These are phyloP conservation scores for Colletotrichum plurivorum DNA, from an alignment of 2,329 filamentous ascomycete species.

Conservation along the genomic window DNA sequence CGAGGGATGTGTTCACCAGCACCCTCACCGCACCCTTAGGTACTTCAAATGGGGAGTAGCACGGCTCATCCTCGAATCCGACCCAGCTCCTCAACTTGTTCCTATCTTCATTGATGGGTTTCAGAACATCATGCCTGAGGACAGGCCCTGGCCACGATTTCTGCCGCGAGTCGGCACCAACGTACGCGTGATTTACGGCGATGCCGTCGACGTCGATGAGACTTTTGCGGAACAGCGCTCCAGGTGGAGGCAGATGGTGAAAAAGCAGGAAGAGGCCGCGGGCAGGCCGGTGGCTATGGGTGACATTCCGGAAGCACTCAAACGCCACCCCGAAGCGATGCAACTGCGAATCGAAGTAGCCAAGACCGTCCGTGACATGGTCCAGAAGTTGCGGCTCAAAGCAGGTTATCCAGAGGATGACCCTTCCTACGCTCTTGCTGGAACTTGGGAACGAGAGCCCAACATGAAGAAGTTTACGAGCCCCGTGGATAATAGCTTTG, in stretches of 20 bases:
- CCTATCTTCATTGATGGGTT: conserved; percentile 96
- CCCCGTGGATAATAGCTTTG: conserved; percentile 66
- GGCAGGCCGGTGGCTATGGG: conserved; percentile 53
- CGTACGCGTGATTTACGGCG: conserved; percentile 83
- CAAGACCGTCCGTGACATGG: conserved; percentile 80
- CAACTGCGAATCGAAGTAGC: conserved; percentile 83
- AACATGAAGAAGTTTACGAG: conserved; percentile 65
- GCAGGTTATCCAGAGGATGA: conserved; percentile 86
- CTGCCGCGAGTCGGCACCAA: conserved; percentile 81
- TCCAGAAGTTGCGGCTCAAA: conserved; percentile 81
- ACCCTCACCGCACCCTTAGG: conserved; percentile 82
- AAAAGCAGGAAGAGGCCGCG: conserved; percentile 55
- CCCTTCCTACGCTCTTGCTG: conserved; percentile 80
- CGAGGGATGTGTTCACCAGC: conserved; percentile 94
- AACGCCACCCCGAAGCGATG: conserved; percentile 81
- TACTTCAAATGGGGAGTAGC: conserved; percentile 99
- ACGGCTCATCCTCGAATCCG: conserved; percentile 89
- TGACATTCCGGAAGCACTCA: conserved; percentile 76
- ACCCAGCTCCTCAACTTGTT: conserved; percentile 88
- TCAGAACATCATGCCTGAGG: conserved; percentile 89
- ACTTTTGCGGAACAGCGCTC: conserved; percentile 83
- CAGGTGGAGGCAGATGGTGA: conserved; percentile 79
- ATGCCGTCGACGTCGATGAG: conserved; percentile 79
- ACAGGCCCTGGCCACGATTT: conserved; percentile 83
- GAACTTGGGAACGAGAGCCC: conserved; percentile 80